Evolutionary conservation across 2,329 filamentous ascomycete species (phyloP), one percentile per base, ranked within the genome.

Genomic region (Rutstroemia sp.): DNA sequence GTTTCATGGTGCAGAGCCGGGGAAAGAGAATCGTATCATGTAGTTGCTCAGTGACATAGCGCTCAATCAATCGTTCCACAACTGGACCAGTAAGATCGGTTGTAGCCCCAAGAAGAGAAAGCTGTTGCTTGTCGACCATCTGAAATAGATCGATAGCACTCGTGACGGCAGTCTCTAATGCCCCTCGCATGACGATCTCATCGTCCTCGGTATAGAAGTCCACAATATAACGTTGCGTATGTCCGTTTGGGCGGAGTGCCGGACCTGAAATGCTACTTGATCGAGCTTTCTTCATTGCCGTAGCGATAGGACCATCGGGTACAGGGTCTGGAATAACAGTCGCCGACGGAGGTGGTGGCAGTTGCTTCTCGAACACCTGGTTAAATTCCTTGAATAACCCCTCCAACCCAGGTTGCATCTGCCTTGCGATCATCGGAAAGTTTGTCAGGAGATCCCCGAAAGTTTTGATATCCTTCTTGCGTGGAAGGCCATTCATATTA

Each of bases 131-230:
- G 69, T 99, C 94, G 5, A 99, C 92, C 58, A 86, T 85, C 66
- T 97, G 92, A 63, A 99, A 99, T 1, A 97, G 78, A 67, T 99
- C 94, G 63, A 99, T 97, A 0, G 92, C 94, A 9, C 88, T 83
- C 9, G 90, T 96, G 10, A 99, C 89, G 1, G 92, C 92, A 1
- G 89, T 95, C 72, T 99, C 94, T 14, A 97, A 75, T 16, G 91
- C 90, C 21, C 85, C 85, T 56, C 92, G 81, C 86, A 99, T 92
- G 30, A 90, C 79, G 63, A 95, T 88, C 70, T 97, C 94, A 63
- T 96, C 92, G 58, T 96, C 91, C 64, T 94, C 89, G 48, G 89
- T 83, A 67, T 87, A 91, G 58, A 87, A 84, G 52, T 85, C 75
- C 67, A 78, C 78, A 4, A 67, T 63, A 39, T 65, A 65, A 12